Evolutionary conservation across 2,329 filamentous ascomycete species (phyloP), one percentile per base, ranked within the genome.

Genomic region (Apiospora malaysiana): DNA sequence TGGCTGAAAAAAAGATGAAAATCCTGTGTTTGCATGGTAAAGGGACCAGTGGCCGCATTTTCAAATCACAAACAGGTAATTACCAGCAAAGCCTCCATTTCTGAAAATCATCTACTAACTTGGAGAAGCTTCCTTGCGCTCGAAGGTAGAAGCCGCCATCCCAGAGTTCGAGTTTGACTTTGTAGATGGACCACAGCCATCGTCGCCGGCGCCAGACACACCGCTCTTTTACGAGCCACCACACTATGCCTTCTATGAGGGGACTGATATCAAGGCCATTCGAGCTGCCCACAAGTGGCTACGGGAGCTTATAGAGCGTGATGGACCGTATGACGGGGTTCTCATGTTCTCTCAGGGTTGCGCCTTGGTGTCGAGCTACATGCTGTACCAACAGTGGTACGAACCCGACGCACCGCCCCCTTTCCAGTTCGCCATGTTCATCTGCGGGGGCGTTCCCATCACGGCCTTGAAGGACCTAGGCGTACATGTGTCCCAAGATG

Each of bases 351-450:
- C 73, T 4, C 73, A 78, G 23, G 82, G 82, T 25, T 84, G 82
- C 56, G 74, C 79, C 6, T 74, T 84, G 2, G 76, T 82, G 27
- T 78, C 78, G 32, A 83, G 78, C 76, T 85, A 81, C 73, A 76
- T 85, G 21, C 73, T 84, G 27, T 81, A 81, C 74, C 80, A 80
- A 43, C 77, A 79, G 68, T 79, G 77, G 72, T 80, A 82, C 71
- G 72, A 74, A 14, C 74, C 77, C n/a, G 71, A 74, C 10, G 70
- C 74, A 4, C 75, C 76, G 6, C 74, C 79, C 10, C 80, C 81
- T 0, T 83, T 85, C 74, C 76, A 75, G 32, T 81, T 80, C 6
- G 83, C 80, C 68, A 74, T 84, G 43, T 84, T 84, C 73, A 76
- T 84, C 51, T 81, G 81, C 72, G 83, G 83, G 45, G 79, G 79